A percentile compares a stretch with the other conserved stretches of the same genome.
These are phyloP conservation scores for Tricholoma flavovirens DNA, from an alignment of 768 basidiomycete genomes.

Conservation along the genomic window DNA sequence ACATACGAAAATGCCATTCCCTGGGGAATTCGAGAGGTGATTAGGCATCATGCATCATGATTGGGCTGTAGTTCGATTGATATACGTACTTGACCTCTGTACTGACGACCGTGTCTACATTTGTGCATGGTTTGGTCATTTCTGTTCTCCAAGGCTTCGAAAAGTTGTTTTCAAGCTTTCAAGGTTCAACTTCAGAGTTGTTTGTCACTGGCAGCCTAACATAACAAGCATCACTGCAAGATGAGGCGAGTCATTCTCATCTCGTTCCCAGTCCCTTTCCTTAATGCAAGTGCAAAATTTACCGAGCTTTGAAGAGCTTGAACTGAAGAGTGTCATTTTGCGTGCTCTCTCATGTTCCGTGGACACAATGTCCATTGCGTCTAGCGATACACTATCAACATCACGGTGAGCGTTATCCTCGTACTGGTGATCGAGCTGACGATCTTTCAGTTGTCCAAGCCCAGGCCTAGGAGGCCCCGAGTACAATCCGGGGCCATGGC, in stretches of 20 bases:
- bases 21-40: slow-evolving; percentile 25
- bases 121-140: slow-evolving; percentile 25
- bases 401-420: background rate
- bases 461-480: background rate
- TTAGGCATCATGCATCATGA: no score
- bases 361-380: slow-evolving; percentile 7
- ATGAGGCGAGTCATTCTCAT: background rate
- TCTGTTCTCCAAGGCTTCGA: no score
- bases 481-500: background rate
- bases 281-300: background rate
- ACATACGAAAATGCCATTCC: slow-evolving; percentile 78
- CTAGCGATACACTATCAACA: slow-evolving; percentile 8
- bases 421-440: background rate
- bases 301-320: background rate
- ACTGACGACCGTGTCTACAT: slow-evolving; percentile 52
- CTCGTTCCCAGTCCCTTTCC: background rate
- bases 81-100: slow-evolving; percentile 53
- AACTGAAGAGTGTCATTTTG: background rate
- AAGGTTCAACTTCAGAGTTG: no score
- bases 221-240: no score
- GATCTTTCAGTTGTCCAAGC: background rate
- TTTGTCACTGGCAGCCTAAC: no score
- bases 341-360: background rate
- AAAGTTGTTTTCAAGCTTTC: no score
- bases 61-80: background rate